Percentiles rank a stretch among this genome's conserved stretches.
Conservation (phyloP, 2,329 filamentous ascomycete species). For the Ascochyta pisi region DNA sequence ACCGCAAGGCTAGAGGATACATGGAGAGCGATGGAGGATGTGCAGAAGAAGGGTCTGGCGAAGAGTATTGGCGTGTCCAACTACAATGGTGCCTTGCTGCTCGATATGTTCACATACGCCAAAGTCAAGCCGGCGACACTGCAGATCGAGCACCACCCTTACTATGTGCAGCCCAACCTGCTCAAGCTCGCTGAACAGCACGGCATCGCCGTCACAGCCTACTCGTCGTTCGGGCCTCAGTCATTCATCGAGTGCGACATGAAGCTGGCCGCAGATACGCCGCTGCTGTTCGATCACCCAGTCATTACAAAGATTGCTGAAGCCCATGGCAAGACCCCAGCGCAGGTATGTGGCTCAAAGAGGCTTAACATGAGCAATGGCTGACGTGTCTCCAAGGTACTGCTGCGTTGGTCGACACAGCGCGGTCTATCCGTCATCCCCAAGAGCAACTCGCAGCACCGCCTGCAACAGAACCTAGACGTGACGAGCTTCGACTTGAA, state of each 20-base stretch:
- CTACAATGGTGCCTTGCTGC: conserved; percentile 52
- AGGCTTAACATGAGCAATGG: not conserved
- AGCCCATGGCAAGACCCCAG: conserved; percentile 69
- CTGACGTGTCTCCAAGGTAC: conserved; percentile 5
- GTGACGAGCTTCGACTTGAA: conserved; percentile 41
- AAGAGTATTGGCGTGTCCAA: conserved; percentile 49
- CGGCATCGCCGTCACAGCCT: conserved; percentile 44
- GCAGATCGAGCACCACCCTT: conserved; percentile 50
- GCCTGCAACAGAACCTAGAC: conserved; percentile 35
- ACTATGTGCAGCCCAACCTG: conserved; percentile 45
- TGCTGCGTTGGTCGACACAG: conserved; percentile 52
- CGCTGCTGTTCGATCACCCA: conserved; percentile 48
- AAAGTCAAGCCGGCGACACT: conserved; percentile 45
- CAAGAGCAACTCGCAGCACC: conserved; percentile 39
- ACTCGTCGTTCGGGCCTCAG: conserved; percentile 56
- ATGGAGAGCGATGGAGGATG: conserved; percentile 52
- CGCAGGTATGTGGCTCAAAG: conserved; percentile 62
- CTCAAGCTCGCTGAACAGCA: conserved; percentile 44
- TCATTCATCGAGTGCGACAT: conserved; percentile 37
- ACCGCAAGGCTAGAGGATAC: conserved; percentile 43
- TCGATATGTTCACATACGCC: conserved; percentile 63
- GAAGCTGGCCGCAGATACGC: conserved; percentile 28
- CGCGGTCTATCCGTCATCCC: conserved; percentile 48
- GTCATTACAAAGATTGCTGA: conserved; percentile 73
- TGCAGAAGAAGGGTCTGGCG: conserved; percentile 54